Conservation (phyloP, 441 rosid genomes). For the Syzygium malaccense region DNA sequence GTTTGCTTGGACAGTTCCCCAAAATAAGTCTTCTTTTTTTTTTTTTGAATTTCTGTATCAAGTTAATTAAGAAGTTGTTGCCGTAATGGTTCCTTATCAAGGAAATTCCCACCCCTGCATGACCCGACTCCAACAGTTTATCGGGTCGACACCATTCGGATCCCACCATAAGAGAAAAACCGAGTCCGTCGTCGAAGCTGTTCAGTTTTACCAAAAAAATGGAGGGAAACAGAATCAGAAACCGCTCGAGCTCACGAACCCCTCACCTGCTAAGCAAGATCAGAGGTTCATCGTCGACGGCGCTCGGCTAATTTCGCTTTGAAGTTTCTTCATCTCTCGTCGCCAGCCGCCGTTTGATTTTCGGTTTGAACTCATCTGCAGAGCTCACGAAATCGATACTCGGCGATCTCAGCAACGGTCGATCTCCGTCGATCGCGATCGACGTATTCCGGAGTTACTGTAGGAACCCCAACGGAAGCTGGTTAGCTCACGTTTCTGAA, state of each 20-base stretch:
- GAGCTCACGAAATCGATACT: slow-evolving; percentile 49
- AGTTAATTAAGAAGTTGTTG: background rate
- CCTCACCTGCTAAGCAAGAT: background rate
- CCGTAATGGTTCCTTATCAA: background rate
- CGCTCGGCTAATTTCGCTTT: background rate
- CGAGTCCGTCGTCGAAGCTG: background rate
- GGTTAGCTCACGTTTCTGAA: slow-evolving; percentile 25
- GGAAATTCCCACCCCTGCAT: background rate
- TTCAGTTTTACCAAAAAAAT: background rate
- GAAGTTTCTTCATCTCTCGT: background rate
- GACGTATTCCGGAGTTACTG: slow-evolving; percentile 65
- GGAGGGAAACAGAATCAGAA: background rate
- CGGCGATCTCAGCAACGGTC: slow-evolving; percentile 37
- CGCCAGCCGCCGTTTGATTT: background rate
- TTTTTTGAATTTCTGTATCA: background rate
- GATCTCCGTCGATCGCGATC: slow-evolving; percentile 40
- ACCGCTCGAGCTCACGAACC: background rate
- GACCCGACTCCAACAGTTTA: background rate
- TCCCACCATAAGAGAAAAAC: background rate
- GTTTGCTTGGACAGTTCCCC: background rate
- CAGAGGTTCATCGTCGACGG: background rate
- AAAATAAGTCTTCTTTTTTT: background rate
- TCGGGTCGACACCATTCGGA: background rate
- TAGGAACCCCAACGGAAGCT: slow-evolving; percentile 32
- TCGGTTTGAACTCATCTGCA: slow-evolving; percentile 9